Percentiles rank a stretch among this genome's conserved stretches.
Evolutionary conservation across 352 stramenopile species (phyloP).

Genomic region (Hyaloperonospora arabidopsidis): DNA sequence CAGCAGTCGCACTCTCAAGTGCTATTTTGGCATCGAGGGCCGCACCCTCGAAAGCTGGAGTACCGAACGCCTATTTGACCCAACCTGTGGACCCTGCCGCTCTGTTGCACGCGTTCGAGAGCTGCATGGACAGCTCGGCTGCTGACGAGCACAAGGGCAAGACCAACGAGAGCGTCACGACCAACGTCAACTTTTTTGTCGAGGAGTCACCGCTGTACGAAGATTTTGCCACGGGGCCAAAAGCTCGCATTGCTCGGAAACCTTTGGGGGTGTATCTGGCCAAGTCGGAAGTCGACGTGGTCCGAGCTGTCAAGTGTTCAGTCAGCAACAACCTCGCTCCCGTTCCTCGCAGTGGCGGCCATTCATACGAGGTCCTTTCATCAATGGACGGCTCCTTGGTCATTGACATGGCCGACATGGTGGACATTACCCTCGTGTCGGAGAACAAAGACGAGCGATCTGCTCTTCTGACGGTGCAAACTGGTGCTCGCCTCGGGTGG

Average conservation of each 20-base stretch:
- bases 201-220: constrained; percentile 29
- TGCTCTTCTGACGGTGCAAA: constrained; percentile 32
- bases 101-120: constrained; percentile 22
- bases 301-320: constrained; percentile 35
- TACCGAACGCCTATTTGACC: background rate
- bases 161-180: constrained; percentile 14
- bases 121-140: constrained; percentile 20
- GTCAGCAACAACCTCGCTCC: constrained; percentile 29
- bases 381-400: constrained; percentile 50
- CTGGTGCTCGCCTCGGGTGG: constrained; percentile 34
- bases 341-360: constrained; percentile 41
- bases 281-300: constrained; percentile 33
- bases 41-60: constrained; percentile 8
- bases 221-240: constrained; percentile 46
- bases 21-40: constrained; percentile 10
- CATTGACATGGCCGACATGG: constrained; percentile 56
- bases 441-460: constrained; percentile 28
- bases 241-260: constrained; percentile 36
- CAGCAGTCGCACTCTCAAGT: constrained; percentile 9
- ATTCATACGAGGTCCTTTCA: constrained; percentile 51
- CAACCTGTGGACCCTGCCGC: background rate
- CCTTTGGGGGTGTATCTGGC: constrained; percentile 46
- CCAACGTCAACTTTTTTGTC: constrained; percentile 33
- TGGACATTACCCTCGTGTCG: constrained; percentile 27
- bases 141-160: constrained; percentile 5